Conservation (phyloP, 2,329 filamentous ascomycete species). For the Pseudogymnoascus sp. region DNA sequence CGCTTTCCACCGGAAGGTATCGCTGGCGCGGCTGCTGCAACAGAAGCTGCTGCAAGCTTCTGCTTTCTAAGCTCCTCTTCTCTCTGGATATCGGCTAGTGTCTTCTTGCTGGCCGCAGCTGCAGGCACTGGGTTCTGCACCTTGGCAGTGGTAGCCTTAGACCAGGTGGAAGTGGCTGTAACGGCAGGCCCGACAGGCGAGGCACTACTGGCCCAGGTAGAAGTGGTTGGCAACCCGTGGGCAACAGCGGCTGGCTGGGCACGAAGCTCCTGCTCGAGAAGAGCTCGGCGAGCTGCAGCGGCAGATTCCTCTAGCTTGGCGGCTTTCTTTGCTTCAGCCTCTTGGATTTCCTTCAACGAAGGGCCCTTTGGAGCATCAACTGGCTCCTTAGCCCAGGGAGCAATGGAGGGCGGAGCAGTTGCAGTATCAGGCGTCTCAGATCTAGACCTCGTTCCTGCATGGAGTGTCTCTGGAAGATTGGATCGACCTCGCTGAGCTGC, state of each 20-base stretch:
- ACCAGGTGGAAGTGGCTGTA: conserved; percentile 34
- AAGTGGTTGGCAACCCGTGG: conserved; percentile 74
- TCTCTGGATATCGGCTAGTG: conserved; percentile 88
- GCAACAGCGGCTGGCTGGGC: conserved; percentile 53
- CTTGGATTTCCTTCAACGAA: conserved; percentile 92
- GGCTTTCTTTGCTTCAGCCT: conserved; percentile 85
- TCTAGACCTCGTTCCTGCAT: conserved; percentile 46
- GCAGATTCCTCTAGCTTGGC: conserved; percentile 80
- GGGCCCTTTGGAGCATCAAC: conserved; percentile 71
- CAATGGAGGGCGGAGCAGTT: conserved; percentile 58
- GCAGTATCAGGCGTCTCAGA: conserved; percentile 63
- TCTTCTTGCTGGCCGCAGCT: conserved; percentile 61
- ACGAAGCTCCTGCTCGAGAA: conserved; percentile 69
- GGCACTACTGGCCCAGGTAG: conserved; percentile 59
- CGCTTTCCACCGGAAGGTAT: conserved; percentile 59
- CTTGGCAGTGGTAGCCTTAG: conserved; percentile 39
- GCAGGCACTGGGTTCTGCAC: conserved; percentile 27
- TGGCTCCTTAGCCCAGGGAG: conserved; percentile 89
- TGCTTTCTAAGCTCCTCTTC: conserved; percentile 90
- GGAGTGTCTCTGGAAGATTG: conserved; percentile 67
- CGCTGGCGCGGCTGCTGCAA: conserved; percentile 35
- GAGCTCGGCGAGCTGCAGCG: conserved; percentile 64
- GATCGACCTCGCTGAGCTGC: conserved; percentile 78
- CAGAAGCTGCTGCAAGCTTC: conserved; percentile 46
- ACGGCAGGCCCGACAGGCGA: conserved; percentile 25